A percentile compares a stretch with the other conserved stretches of the same genome.
These are phyloP conservation scores for Rhytidiadelphus loreus DNA, from an alignment of 225 moss, liverwort and hornwort species.

Conservation along the genomic window DNA sequence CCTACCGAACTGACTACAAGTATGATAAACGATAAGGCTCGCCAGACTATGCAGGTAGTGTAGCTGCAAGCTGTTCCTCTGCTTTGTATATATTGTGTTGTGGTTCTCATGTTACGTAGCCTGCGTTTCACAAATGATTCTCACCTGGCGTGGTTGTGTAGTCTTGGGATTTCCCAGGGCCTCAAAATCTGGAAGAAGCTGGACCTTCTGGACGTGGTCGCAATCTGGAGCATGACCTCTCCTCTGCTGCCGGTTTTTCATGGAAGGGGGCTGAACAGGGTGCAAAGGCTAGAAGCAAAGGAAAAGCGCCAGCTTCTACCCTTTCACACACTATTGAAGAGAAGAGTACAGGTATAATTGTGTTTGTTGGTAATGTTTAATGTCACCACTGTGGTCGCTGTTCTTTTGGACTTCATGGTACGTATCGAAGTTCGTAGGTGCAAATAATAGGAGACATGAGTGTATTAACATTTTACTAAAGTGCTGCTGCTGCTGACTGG, in stretches of 20 bases:
- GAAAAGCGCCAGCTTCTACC: slow-evolving; percentile 38
- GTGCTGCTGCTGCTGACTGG: background rate
- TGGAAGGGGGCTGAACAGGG: slow-evolving; percentile 40
- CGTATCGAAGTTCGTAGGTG: background rate
- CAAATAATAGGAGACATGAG: background rate
- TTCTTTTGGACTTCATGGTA: background rate
- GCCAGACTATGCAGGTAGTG: slow-evolving; percentile 69
- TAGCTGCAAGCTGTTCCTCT: background rate
- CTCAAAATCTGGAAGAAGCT: slow-evolving; percentile 45
- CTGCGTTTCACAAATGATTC: background rate
- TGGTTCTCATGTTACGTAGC: background rate
- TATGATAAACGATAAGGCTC: slow-evolving; percentile 93
- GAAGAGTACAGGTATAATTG: slow-evolving; percentile 24
- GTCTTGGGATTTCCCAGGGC: slow-evolving; percentile 42
- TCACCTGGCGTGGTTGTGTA: slow-evolving; percentile 12
- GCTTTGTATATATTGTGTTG: background rate
- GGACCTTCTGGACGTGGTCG: slow-evolving; percentile 75
- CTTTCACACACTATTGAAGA: slow-evolving; percentile 12
- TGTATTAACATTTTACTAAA: background rate
- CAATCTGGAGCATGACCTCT: slow-evolving; percentile 41
- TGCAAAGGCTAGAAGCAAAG: slow-evolving; percentile 51
- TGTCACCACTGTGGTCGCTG: background rate
- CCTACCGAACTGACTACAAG: slow-evolving; percentile 60
- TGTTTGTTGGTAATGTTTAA: background rate
- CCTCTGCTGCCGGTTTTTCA: slow-evolving; percentile 27